phyloP scores from a whole-genome alignment of 2,329 filamentous ascomycete species.

The Neofusicoccum umdonicola region DNA sequence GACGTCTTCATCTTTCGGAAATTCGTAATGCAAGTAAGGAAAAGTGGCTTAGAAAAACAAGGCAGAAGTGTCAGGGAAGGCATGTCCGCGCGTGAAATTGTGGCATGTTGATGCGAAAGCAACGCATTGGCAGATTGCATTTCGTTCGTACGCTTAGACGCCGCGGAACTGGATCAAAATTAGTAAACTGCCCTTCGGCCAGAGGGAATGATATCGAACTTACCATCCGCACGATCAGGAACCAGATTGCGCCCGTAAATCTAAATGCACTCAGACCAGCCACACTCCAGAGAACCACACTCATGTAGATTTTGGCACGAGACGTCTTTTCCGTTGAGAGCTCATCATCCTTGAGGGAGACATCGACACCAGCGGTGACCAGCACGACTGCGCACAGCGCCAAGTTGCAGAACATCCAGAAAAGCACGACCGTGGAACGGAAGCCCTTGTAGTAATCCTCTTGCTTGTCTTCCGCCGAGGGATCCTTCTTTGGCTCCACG shows the following conservation, averaged over 20 bases:
- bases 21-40: neutral
- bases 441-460: slow-evolving; percentile 99
- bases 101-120: neutral
- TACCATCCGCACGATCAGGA: slow-evolving; percentile 63
- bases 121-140: neutral
- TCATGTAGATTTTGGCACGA: slow-evolving; percentile 78
- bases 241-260: slow-evolving; percentile 86
- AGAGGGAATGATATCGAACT: slow-evolving; percentile 14
- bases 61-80: neutral
- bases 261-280: slow-evolving; percentile 80
- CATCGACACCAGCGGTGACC: slow-evolving; percentile 76
- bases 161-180: slow-evolving; percentile 18
- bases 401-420: slow-evolving; percentile 97
- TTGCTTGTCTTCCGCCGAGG: slow-evolving; percentile 71
- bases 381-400: slow-evolving; percentile 82
- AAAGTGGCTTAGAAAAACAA: neutral
- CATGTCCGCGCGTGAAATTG: neutral
- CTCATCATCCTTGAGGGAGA: slow-evolving; percentile 36
- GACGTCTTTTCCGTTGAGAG: slow-evolving; percentile 42
- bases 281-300: slow-evolving; percentile 84
- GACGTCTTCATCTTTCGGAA: neutral
- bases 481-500: slow-evolving; percentile 65
- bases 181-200: slow-evolving; percentile 23
- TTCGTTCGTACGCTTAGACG: slow-evolving; percentile 4
- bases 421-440: slow-evolving; percentile 82